Conservation (phyloP, 2,329 filamentous ascomycete species). For the Diatrype stigma region DNA sequence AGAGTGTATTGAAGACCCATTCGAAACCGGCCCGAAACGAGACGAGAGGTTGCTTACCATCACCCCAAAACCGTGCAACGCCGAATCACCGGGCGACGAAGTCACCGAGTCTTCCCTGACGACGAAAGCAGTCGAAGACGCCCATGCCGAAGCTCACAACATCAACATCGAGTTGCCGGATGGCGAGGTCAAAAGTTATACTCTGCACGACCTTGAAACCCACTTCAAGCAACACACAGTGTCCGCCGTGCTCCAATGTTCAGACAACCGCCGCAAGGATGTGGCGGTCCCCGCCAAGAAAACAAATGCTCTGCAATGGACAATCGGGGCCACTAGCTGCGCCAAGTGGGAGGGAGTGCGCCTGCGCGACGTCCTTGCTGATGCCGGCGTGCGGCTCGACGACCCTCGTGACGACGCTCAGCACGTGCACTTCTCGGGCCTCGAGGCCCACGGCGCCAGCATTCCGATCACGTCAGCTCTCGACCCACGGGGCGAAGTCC, state of each 20-base stretch:
- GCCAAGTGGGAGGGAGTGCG: slow-evolving; percentile 43
- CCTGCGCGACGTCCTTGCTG: slow-evolving; percentile 39
- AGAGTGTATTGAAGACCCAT: slow-evolving; percentile 56
- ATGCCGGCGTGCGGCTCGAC: slow-evolving; percentile 30
- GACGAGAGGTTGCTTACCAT: slow-evolving; percentile 36
- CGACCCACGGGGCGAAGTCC: slow-evolving; percentile 58
- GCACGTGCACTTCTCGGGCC: slow-evolving; percentile 44
- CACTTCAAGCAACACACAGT: slow-evolving; percentile 39
- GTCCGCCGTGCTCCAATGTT: slow-evolving; percentile 43
- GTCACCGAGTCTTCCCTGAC: slow-evolving; percentile 41
- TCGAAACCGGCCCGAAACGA: slow-evolving; percentile 37
- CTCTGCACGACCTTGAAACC: slow-evolving; percentile 37
- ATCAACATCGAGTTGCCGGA: slow-evolving; percentile 40
- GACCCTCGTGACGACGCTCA: slow-evolving; percentile 26
- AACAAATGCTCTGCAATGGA: slow-evolving; percentile 45
- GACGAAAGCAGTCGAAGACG: slow-evolving; percentile 30
- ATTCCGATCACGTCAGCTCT: slow-evolving; percentile 57
- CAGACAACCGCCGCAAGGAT: slow-evolving; percentile 42
- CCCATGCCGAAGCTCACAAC: slow-evolving; percentile 30
- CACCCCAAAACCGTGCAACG: slow-evolving; percentile 44
- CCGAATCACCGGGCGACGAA: slow-evolving; percentile 40
- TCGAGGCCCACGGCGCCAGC: slow-evolving; percentile 58
- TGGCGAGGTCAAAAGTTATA: slow-evolving; percentile 36
- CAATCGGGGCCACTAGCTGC: slow-evolving; percentile 41
- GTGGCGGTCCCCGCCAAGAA: slow-evolving; percentile 39